phyloP scores from a whole-genome alignment of 768 basidiomycete genomes.

The Mycena crocata region DNA sequence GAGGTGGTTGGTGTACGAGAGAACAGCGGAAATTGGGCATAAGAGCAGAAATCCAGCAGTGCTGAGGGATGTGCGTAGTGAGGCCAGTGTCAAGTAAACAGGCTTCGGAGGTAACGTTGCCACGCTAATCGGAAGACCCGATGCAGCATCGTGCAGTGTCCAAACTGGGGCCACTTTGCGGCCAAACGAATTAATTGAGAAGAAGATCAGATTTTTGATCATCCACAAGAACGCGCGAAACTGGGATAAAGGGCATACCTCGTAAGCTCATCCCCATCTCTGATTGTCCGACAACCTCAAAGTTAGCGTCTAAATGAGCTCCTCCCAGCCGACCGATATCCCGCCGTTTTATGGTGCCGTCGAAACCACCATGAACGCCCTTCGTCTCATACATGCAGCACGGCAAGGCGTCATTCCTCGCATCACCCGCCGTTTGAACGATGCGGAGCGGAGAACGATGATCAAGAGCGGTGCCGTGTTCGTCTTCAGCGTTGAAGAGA shows the following conservation, averaged over 20 bases:
- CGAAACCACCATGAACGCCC: conserved; percentile 83
- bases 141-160: conserved; percentile 48
- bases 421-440: conserved; percentile 86
- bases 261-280: conserved; percentile 54
- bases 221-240: conserved; percentile 49
- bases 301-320: conserved; percentile 58
- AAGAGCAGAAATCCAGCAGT: not conserved
- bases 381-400: conserved; percentile 86
- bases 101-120: conserved; percentile 56
- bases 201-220: conserved; percentile 52
- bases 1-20: conserved; percentile 23
- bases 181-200: conserved; percentile 47
- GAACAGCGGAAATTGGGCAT: conserved; percentile 33
- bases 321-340: conserved; percentile 58
- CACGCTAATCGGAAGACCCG: conserved; percentile 52
- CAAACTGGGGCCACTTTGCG: conserved; percentile 43
- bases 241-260: conserved; percentile 60
- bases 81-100: conserved; percentile 45
- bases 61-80: conserved; percentile 42
- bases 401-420: conserved; percentile 83
- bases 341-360: conserved; percentile 84
- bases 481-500: conserved; percentile 90
- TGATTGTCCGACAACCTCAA: conserved; percentile 69
- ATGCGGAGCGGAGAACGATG: conserved; percentile 78
- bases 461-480: conserved; percentile 80